A percentile compares a stretch with the other conserved stretches of the same genome.
Conservation (phyloP, 1,284 basidiomycete genomes). For the Cryptococcus deneoformans region DNA sequence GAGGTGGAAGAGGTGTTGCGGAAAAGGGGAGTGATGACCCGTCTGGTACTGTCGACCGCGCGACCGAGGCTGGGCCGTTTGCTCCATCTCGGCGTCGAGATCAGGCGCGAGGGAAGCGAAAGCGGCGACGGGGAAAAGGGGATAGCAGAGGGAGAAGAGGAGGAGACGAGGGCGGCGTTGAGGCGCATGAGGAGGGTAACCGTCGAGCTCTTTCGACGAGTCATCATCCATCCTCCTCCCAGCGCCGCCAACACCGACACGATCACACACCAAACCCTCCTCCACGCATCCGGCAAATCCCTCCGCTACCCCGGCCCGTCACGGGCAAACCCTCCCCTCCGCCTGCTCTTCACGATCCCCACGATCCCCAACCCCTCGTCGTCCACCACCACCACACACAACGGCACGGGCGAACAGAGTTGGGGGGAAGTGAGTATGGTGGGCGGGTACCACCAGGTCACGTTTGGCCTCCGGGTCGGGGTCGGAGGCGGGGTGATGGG, state of each 20-base stretch:
- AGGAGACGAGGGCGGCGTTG: conserved; percentile 32
- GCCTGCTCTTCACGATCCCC: conserved; percentile 46
- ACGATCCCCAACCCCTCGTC: conserved; percentile 15
- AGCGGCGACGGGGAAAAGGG: conserved; percentile 21
- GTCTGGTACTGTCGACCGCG: conserved; percentile 32
- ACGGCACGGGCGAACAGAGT: conserved; percentile 13
- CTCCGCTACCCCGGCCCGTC: conserved; percentile 42
- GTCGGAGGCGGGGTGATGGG: conserved; percentile 24
- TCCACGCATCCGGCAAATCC: conserved; percentile 46
- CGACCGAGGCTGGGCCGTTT: conserved; percentile 32
- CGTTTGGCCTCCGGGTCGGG: conserved; percentile 41
- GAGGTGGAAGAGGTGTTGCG: conserved; percentile 31
- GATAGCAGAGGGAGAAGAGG: conserved; percentile 11
- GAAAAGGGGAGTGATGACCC: conserved; percentile 26
- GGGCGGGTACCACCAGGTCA: conserved; percentile 36
- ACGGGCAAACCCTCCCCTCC: conserved; percentile 32
- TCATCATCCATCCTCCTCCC: conserved; percentile 15
- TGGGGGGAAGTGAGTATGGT: conserved; percentile 41
- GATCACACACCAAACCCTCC: conserved; percentile 23
- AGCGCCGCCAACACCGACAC: neutral
- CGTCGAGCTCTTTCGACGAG: conserved; percentile 39
- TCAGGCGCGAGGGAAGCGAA: conserved; percentile 29
- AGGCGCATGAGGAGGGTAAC: conserved; percentile 38
- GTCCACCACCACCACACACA: conserved; percentile 20
- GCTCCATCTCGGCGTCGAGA: conserved; percentile 40